A percentile compares a stretch with the other conserved stretches of the same genome.
These are phyloP conservation scores for Neohortaea acidophila DNA, from an alignment of 495 filamentous ascomycete genomes.

Conservation along the genomic window DNA sequence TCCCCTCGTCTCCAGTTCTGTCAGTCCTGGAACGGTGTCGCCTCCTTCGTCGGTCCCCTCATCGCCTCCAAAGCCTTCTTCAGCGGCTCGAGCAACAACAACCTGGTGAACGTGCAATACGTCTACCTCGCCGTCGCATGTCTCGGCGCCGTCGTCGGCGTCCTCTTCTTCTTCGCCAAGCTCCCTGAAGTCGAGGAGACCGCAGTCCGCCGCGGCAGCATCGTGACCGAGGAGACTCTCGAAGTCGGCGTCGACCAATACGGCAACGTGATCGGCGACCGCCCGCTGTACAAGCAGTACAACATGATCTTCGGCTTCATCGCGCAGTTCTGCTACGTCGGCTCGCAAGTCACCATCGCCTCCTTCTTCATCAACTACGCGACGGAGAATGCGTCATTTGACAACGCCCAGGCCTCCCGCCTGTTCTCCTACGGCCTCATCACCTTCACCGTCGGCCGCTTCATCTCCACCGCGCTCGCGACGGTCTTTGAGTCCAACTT, in stretches of 20 bases:
- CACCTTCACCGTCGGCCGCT: slow-evolving; percentile 41
- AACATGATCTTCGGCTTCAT: slow-evolving; percentile 45
- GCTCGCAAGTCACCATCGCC: slow-evolving; percentile 48
- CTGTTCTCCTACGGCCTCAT: slow-evolving; percentile 41
- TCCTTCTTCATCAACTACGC: slow-evolving; percentile 52
- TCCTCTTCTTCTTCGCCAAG: slow-evolving; percentile 20
- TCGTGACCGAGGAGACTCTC: slow-evolving; percentile 6
- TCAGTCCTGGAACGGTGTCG: slow-evolving; percentile 19
- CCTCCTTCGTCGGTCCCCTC: slow-evolving; percentile 16
- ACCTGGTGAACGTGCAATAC: slow-evolving; percentile 20
- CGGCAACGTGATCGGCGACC: slow-evolving; percentile 15
- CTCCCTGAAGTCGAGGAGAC: slow-evolving; percentile 18
- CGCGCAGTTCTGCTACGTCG: slow-evolving; percentile 62
- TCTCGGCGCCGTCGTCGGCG: slow-evolving; percentile 11
- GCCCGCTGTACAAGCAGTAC: slow-evolving; percentile 20
- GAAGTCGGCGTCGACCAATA: slow-evolving; percentile 12
- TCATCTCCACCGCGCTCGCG: slow-evolving; percentile 21
- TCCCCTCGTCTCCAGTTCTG: slow-evolving; percentile 20
- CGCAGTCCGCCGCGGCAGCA: slow-evolving; percentile 3
- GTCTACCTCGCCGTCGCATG: slow-evolving; percentile 21
- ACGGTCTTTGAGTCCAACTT: slow-evolving; percentile 13
- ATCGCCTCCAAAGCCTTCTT: slow-evolving; percentile 22
- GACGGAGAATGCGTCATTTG: slow-evolving; percentile 29
- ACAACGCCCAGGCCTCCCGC: slow-evolving; percentile 32
- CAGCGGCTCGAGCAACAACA: slow-evolving; percentile 27